Percentiles rank a stretch among this genome's conserved stretches.
Evolutionary conservation across 1,139 yeast genomes (phyloP).

Genomic region (Saccharomyces hybrid): DNA sequence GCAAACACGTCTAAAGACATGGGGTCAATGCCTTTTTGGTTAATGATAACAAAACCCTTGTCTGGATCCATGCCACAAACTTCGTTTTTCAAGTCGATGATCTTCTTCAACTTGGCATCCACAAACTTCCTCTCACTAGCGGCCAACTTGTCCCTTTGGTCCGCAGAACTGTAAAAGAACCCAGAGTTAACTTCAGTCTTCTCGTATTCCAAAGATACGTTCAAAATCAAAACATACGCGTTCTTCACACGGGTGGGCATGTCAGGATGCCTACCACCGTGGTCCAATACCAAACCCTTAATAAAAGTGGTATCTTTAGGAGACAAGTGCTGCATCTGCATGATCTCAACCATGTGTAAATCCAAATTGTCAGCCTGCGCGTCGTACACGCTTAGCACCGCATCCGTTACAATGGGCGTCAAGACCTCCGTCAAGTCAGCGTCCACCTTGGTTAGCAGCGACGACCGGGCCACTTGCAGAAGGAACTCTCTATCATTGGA

Average conservation of each 20-base stretch:
- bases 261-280: slow-evolving; percentile 98
- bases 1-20: slow-evolving; percentile 94
- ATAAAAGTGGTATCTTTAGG: slow-evolving; percentile 78
- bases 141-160: slow-evolving; percentile 91
- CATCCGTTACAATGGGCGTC: slow-evolving; percentile 94
- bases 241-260: slow-evolving; percentile 88
- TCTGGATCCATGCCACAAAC: slow-evolving; percentile 74
- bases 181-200: slow-evolving; percentile 97
- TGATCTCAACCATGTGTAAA: slow-evolving; percentile 94
- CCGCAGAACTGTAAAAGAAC: slow-evolving; percentile 89
- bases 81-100: slow-evolving; percentile 84
- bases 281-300: slow-evolving; percentile 89
- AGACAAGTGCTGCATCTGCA: slow-evolving; percentile 94
- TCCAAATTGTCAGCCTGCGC: slow-evolving; percentile 55
- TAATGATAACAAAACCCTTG: slow-evolving; percentile 86
- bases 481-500: slow-evolving; percentile 72
- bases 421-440: slow-evolving; percentile 68
- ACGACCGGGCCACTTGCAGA: slow-evolving; percentile 84
- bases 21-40: slow-evolving; percentile 98
- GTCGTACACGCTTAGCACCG: slow-evolving; percentile 69
- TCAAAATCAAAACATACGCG: slow-evolving; percentile 78
- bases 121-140: slow-evolving; percentile 92
- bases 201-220: slow-evolving; percentile 93
- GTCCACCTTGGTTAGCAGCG: slow-evolving; percentile 79
- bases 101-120: slow-evolving; percentile 85